Percentiles rank a stretch among this genome's conserved stretches.
Evolutionary conservation across 2,329 filamentous ascomycete genomes (phyloP).

Genomic region (Paecilomyces niveus): DNA sequence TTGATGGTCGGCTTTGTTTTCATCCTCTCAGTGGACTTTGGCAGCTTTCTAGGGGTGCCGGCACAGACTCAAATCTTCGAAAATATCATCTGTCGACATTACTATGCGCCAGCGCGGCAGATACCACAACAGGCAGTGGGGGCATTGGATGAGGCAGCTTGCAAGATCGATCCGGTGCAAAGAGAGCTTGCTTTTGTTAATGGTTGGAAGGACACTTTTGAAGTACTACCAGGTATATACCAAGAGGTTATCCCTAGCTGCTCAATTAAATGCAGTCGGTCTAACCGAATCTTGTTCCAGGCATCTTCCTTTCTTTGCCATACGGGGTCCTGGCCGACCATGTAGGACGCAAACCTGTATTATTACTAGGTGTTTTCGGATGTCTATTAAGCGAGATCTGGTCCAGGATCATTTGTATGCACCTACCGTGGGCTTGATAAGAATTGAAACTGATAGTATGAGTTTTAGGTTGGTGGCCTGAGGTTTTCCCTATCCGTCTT

Average conservation of each 20-base stretch:
- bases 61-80: not conserved
- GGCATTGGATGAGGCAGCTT: constrained; percentile 1
- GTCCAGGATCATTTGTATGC: constrained; percentile 21
- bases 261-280: not conserved
- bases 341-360: constrained; percentile 19
- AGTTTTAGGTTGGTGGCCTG: constrained; percentile 1
- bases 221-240: constrained; percentile 13
- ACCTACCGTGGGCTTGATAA: too few relatives aligned
- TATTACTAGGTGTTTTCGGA: constrained; percentile 15
- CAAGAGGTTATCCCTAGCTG: not conserved
- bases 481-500: constrained; percentile 16
- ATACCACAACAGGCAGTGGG: too few relatives aligned
- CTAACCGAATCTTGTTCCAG: constrained; percentile 5
- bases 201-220: constrained; percentile 21
- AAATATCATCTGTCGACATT: not conserved
- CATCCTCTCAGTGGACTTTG: not conserved
- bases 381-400: constrained; percentile 16
- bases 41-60: not conserved
- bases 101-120: too few relatives aligned
- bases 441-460: not conserved
- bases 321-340: constrained; percentile 23
- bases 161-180: constrained; percentile 24
- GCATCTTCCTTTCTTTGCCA: constrained; percentile 20
- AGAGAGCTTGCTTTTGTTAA: constrained; percentile 21
- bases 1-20: not conserved